These are phyloP conservation scores for Aspergillus persii DNA, from an alignment of 2,329 filamentous ascomycete species.

Conservation along the genomic window DNA sequence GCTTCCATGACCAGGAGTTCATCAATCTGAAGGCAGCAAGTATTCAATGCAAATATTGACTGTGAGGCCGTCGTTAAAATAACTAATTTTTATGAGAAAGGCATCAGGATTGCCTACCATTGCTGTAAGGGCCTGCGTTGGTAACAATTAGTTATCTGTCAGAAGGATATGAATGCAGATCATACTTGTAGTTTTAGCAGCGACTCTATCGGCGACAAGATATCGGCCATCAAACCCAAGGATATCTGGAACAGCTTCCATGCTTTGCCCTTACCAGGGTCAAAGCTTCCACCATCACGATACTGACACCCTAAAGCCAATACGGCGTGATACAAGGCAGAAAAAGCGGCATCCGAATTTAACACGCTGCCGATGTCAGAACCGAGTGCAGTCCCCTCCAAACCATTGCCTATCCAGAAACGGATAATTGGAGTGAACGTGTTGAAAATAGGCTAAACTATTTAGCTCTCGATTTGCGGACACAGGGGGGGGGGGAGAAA, in stretches of 20 bases:
- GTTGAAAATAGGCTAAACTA: neutral
- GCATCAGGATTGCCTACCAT: slow-evolving; percentile 18
- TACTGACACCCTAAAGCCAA: slow-evolving; percentile 42
- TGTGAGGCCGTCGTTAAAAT: slow-evolving; percentile 7
- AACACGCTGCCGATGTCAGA: neutral
- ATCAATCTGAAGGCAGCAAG: slow-evolving; percentile 35
- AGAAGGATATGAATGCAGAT: neutral
- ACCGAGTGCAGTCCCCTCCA: neutral
- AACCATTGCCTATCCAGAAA: neutral
- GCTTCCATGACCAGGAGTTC: slow-evolving; percentile 34
- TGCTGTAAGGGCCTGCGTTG: slow-evolving; percentile 25
- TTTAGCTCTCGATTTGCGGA: neutral
- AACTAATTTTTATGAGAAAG: neutral
- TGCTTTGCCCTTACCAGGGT: slow-evolving; percentile 38
- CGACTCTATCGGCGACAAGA: slow-evolving; percentile 24
- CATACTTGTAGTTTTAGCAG: slow-evolving; percentile 22
- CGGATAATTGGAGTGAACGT: neutral
- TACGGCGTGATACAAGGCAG: slow-evolving; percentile 39
- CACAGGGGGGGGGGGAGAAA: slow-evolving; percentile 16
- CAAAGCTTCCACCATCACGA: slow-evolving; percentile 36
- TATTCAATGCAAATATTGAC: slow-evolving; percentile 38
- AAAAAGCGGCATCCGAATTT: slow-evolving; percentile 25
- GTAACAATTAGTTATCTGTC: neutral
- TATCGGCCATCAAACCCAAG: slow-evolving; percentile 36
- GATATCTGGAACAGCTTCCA: slow-evolving; percentile 43